These are phyloP conservation scores for Nemania sp. DNA, from an alignment of 2,329 filamentous ascomycete genomes.

Conservation along the genomic window DNA sequence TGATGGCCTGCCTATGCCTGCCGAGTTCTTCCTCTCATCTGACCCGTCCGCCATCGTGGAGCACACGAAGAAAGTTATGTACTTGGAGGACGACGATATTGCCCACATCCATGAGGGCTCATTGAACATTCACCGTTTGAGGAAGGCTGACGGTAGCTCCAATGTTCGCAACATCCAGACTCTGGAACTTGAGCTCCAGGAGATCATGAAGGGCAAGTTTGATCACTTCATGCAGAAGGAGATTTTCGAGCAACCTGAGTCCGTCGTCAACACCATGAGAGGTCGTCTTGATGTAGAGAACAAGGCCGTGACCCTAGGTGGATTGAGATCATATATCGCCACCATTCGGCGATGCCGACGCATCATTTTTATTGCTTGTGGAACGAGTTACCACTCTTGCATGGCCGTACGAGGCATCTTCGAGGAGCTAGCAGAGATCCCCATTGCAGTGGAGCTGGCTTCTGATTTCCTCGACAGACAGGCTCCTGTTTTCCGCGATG, in stretches of 20 bases:
- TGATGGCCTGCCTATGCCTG: constrained; percentile 96
- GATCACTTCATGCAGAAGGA: constrained; percentile 99
- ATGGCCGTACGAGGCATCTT: constrained; percentile 99
- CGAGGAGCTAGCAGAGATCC: constrained; percentile 97
- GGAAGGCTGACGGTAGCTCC: constrained; percentile 95
- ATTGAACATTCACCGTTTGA: constrained; percentile 97
- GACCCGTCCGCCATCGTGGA: constrained; percentile 98
- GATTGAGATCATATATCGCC: constrained; percentile 93
- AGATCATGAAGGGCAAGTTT: constrained; percentile 99
- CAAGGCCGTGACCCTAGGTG: constrained; percentile 95
- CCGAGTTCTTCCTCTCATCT: constrained; percentile 99
- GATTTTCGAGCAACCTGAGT: constrained; percentile 99
- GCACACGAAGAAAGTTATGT: constrained; percentile 99
- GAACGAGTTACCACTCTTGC: constrained; percentile 98
- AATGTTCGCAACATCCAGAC: constrained; percentile 99
- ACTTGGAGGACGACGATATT: constrained; percentile 99
- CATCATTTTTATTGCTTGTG: constrained; percentile 99
- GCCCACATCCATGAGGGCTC: constrained; percentile 99
- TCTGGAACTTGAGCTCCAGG: constrained; percentile 97
- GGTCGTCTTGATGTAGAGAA: constrained; percentile 94
- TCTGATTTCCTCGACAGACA: constrained; percentile 98
- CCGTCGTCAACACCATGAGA: constrained; percentile 99
- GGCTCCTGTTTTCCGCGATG: constrained; percentile 98
- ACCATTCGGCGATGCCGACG: constrained; percentile 97
- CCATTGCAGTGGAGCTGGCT: constrained; percentile 94